phyloP scores from a whole-genome alignment of 805 yeast species.

The Wickerhamiella australiensis region DNA sequence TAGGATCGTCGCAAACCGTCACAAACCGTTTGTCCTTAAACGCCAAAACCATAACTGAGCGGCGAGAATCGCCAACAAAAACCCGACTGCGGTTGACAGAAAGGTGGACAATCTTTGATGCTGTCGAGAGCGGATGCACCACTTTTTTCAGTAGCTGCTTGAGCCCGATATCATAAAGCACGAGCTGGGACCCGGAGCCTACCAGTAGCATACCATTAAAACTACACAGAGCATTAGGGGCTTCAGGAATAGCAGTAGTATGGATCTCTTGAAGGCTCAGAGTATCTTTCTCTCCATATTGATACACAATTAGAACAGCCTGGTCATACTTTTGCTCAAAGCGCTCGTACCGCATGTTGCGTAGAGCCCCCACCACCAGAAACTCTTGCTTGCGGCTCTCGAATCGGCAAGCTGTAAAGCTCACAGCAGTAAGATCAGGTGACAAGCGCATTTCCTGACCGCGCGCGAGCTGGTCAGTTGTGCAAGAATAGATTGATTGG shows the following conservation, averaged over 20 bases:
- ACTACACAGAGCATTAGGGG: conserved; percentile 37
- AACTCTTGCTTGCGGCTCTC: conserved; percentile 12
- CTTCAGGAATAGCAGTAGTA: conserved; percentile 42
- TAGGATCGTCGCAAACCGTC: conserved; percentile 56
- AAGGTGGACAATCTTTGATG: conserved; percentile 43
- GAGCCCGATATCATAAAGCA: conserved; percentile 54
- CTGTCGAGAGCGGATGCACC: conserved; percentile 35
- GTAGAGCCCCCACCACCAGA: conserved; percentile 10
- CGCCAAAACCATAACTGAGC: conserved; percentile 52
- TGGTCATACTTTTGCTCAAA: not conserved
- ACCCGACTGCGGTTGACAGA: conserved; percentile 45
- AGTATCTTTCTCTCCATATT: conserved; percentile 22
- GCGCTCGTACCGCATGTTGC: not conserved
- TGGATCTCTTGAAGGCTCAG: conserved; percentile 34
- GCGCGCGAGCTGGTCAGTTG: not conserved
- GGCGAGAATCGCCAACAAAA: conserved; percentile 58
- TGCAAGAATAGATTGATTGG: not conserved
- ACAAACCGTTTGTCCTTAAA: conserved; percentile 36
- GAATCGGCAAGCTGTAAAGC: conserved; percentile 26
- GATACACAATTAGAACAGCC: not conserved
- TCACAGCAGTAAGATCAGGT: conserved; percentile 14
- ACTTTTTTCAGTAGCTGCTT: conserved; percentile 67
- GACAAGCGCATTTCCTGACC: not conserved
- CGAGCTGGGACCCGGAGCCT: conserved; percentile 35
- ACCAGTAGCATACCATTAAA: conserved; percentile 53